Base-by-base conservation (phyloP, 371 early-diverging fungal genomes). In the Coemansia sp. region DNA sequence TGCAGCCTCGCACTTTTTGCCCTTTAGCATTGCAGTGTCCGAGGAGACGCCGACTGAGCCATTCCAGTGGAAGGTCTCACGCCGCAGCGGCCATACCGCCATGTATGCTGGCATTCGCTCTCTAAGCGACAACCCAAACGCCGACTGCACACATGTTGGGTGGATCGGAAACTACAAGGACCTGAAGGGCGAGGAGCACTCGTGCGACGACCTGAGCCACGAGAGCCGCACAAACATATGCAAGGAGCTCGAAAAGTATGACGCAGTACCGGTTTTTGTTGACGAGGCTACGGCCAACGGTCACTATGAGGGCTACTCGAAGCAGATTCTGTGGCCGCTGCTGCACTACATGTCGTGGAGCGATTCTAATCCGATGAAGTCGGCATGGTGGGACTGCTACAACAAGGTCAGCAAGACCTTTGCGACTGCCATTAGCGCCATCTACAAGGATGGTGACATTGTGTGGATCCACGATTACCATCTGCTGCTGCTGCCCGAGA, bases 391-490 rank as follows among this genome's bases (percentile, higher is more conserved):
- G 90, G 82, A 84, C 53, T 86, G 88, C 61, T 99, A 97, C 82
- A 82, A 82, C 24, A 80, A 84, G 45, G 89, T 92, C 34, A 98
- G 95, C 83, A 81, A 86, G 73, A 79, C 81, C 34, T 97, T 94
- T 83, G 92, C 93, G 24, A 84, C 91, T 39, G 84, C 85, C 55
- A 87, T 99, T 60, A 76, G 82, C 10, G 79, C 85, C 42, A 80
- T 80, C 61, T 92, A 92, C 68, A 76, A 85, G 27, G 86, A 88
- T 13, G 92, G 89, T 18, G 98, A 98, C 83, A 87, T 92, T 37
- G 90, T 99, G 40, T 99, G 98, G 98, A 86, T 98, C 54, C 95
- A 99, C 76, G 99, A 99, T 83, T 99, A 99, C 78, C 98, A 98
- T 74, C 80, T 99, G 61, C 89, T 98, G 88, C 82, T 98, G 45